Base-by-base conservation (phyloP, 1,139 yeast genomes). In the Pichia norvegensis region DNA sequence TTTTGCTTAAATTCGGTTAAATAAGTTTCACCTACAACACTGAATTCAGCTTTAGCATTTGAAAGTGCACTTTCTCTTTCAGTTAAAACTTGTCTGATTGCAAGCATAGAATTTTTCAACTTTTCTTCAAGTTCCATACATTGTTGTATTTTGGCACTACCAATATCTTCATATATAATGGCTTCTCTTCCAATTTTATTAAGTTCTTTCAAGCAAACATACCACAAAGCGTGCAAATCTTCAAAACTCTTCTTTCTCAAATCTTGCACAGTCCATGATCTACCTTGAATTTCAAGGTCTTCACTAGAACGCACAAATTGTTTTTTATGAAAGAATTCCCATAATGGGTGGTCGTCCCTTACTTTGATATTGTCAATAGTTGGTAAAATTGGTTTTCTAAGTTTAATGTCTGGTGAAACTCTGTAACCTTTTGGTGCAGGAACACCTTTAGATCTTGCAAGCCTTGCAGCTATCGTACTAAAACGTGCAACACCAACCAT, bases 151-250 rank as follows among this genome's bases (percentile, higher is more conserved):
- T 52, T 51, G 29, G 56, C 50, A 47, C 59, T 57, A 23, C 50
- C 53, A 33, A 49, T 51, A 44, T 58, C 60, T 43, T 67, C 65
- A 54, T 70, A 74, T 38, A 63, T 58, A 36, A 59, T 57, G 45
- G 73, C 72, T 64, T 94, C 98, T 57, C 96, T 76, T 33, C 81
- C 80, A 48, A 92, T 65, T 36, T 79, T 69, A 65, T 92, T 94
- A 55, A 95, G 72, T 64, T 92, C 96, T 61, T 80, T 85, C 54
- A 92, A 68, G 54, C 90, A 79, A 42, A 83, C 72, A 63, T 87
- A 90, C 97, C 98, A 92, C 57, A 92, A 72, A 41, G 79, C 76
- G 65, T 94, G 98, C 58, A 92, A 70, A 63, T 92, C 98, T 38
- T 88, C 95, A 59, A 88, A 94, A 16, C 88, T 79, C 64, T 92